Evolutionary conservation across 768 basidiomycete genomes (phyloP), one percentile per base, ranked within the genome.

Genomic region (Boletus fagicola): DNA sequence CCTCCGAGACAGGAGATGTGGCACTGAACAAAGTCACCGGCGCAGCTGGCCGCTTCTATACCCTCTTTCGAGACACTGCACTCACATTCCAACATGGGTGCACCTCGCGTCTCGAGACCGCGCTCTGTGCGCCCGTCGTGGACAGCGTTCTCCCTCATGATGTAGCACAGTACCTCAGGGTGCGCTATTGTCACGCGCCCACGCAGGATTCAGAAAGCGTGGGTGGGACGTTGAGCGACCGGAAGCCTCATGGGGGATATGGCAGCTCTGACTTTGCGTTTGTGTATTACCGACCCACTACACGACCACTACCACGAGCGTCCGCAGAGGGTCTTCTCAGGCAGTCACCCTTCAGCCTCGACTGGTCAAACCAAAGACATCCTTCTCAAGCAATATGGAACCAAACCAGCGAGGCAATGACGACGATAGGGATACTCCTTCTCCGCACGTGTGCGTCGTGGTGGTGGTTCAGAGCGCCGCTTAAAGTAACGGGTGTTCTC

Each of bases 1-100:
- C 66, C 30, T 51, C 54, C 5, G 57, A 65, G 51, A 62, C 65
- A 24, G 61, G 62, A 4, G 57, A 65, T 35, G 13, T 54, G 3
- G 63, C 57, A 5, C 57, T 65, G 44, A 65, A 65, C 56, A 67
- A 65, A 31, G 35, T 67, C 39, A 60, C 63, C 0, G 59, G 63
- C 4, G 63, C 66, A 22, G 40, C 54, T 30, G 54, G 36, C n/a
- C 61, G 59, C 33, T 63, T 67, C 53, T 65, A 53, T 20, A 20
- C 26, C 7, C 42, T 65, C 39, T 60, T 67, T 18, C 52, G n/a
- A 30, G 51, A 62, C 24, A 31, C 49, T 16, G 38, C 26, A 15
- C 12, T 35, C 30, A 26, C 58, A 4, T 20, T 66, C 24, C 59
- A 51, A 48, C 40, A 54, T 26, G 51, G 44, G 12, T 65, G 20